Percentiles rank a stretch among this genome's conserved stretches.
Conservation (phyloP, 441 rosid species). For the Gossypium lobatum region DNA sequence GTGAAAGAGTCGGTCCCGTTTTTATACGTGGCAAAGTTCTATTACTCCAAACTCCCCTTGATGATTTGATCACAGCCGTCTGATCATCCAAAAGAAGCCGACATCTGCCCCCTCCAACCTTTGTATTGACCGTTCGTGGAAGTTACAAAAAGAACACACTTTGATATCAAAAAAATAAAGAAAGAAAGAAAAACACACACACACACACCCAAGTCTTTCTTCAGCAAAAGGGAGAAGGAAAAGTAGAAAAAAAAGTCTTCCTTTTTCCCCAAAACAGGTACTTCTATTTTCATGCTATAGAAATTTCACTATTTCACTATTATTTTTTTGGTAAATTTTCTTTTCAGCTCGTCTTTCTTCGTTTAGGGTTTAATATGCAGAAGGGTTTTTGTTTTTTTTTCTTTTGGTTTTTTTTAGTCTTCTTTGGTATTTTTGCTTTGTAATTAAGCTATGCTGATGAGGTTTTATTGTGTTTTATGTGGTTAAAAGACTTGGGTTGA, state of each 20-base stretch:
- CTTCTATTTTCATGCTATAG: conserved; percentile 3
- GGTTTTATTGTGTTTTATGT: conserved; percentile 8
- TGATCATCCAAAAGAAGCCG: conserved; percentile 33
- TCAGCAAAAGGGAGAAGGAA: conserved; percentile 10
- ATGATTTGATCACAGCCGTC: conserved; percentile 52
- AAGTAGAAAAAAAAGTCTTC: conserved; percentile 2
- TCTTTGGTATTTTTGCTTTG: conserved; percentile 12
- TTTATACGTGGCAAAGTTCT: conserved; percentile 31
- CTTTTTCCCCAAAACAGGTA: conserved; percentile 22
- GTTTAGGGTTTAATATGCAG: conserved; percentile 18
- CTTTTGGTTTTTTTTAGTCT: neutral
- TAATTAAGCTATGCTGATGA: conserved; percentile 17
- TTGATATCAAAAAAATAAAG: no score
- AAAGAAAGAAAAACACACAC: conserved; percentile 18
- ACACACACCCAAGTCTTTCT: conserved; percentile 33
- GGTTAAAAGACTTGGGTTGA: conserved; percentile 30
- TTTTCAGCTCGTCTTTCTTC: conserved; percentile 7
- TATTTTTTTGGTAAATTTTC: neutral
- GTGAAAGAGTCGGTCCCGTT: conserved; percentile 12
- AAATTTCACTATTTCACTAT: conserved; percentile 16
- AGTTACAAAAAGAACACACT: neutral
- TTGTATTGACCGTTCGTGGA: conserved; percentile 53
- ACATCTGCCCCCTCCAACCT: conserved; percentile 20
- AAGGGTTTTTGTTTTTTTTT: conserved; percentile 5
- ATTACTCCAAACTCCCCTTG: conserved; percentile 23